A percentile compares a stretch with the other conserved stretches of the same genome.
Conservation (phyloP, 139 green algal species). For the Chlorella sp. region DNA sequence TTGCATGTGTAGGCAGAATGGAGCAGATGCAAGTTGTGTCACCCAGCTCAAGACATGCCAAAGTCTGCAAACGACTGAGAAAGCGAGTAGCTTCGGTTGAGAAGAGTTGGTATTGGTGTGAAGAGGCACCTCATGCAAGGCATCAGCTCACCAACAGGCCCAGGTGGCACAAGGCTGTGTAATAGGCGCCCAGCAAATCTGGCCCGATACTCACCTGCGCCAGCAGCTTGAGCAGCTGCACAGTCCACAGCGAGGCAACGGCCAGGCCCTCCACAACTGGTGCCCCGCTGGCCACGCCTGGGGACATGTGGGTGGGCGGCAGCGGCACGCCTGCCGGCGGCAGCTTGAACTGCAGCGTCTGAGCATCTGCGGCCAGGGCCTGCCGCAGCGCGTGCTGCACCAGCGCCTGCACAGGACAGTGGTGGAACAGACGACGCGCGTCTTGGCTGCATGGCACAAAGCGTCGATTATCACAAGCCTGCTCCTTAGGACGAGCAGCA, state of each 20-base stretch:
- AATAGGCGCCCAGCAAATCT: too few species aligned
- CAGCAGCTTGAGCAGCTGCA: conserved; percentile 76
- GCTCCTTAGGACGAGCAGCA: too few species aligned
- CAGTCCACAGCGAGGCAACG: conserved; percentile 82
- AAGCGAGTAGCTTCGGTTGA: too few species aligned
- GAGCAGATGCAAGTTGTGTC: too few species aligned
- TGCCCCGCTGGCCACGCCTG: conserved; percentile 60
- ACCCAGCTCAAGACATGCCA: too few species aligned
- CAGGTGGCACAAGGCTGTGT: too few species aligned
- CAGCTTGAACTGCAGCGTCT: conserved; percentile 82
- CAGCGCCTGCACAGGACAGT: conserved; percentile 29
- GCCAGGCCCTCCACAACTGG: conserved; percentile 73
- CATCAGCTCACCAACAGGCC: too few species aligned
- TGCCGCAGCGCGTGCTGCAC: conserved; percentile 80
- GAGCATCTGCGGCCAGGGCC: conserved; percentile 73
- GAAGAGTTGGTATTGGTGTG: too few species aligned
- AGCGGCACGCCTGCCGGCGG: conserved; percentile 66
- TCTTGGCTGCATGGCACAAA: not conserved
- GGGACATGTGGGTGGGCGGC: conserved; percentile 43
- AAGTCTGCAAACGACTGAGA: too few species aligned
- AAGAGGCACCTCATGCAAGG: too few species aligned
- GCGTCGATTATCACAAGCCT: too few species aligned
- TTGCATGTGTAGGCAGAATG: too few species aligned
- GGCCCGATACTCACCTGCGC: conserved; percentile 70
- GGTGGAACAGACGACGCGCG: not conserved